Base-by-base conservation (phyloP, 805 yeast genomes). In the Sugiyamaella chiloensis region DNA sequence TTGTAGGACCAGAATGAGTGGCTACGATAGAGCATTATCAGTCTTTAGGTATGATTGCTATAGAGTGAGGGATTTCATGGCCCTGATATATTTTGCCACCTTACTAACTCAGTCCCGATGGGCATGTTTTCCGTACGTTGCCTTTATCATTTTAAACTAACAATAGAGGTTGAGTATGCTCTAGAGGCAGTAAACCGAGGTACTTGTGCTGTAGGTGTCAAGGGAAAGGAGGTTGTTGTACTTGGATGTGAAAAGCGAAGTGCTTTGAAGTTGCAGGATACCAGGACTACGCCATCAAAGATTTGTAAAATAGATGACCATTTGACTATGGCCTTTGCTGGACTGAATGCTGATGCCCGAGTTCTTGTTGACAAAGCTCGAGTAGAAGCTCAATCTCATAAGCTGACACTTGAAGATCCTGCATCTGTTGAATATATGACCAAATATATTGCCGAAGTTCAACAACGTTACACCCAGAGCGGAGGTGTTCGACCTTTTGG, bases 401-500 rank as follows among this genome's bases (percentile, higher is more conserved):
- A 85, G 65, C 77, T 93, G 60, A 88, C 91, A n/a, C 76, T 91
- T 61, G 99, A 91, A 65, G 98, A 93, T 63, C 85, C 97, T 0
- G 96, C 89, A 7, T 74, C 88, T 14, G 78, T 93, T 49, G 98
- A 93, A 63, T 93, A 90, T 66, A 74, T 93, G 66, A 88, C 99
- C 30, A 85, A 85, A 66, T 87, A 87, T 61, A 87, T 93, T 54
- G 99, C 99, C n/a, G 96, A 97, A 19, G 91, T 91, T 39, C 97
- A 93, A 69, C 99, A 93, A 67, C 80, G 83, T 67, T 93, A 91
- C 70, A 93, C 99, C 4, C 99, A 93, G 69, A 83, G 95, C 43
- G 99, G 99, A 57, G 99, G 99, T 68, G 96, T 93, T 21, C 80
- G 99, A 68, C 99, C 99, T 17, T 93, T 93, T 66, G 99, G 99